Evolutionary conservation across 129 eudicot genomes (phyloP).

Genomic region (Ambrosia artemisiifolia): DNA sequence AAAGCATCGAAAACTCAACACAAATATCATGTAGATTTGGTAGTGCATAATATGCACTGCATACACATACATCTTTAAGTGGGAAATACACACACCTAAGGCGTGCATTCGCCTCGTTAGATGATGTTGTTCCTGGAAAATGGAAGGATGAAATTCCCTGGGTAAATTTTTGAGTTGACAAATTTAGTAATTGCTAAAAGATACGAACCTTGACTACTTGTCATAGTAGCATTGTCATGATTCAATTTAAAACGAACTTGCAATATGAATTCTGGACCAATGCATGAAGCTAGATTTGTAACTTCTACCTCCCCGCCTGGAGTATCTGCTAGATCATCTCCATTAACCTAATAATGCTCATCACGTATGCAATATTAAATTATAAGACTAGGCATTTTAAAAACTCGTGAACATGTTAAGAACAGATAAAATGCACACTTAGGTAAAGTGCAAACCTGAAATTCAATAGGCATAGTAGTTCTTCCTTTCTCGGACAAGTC

Average conservation of each 20-base stretch:
- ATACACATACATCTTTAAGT: conserved; percentile 38
- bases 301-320: too few relatives aligned
- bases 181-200: neutral
- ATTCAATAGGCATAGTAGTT: conserved; percentile 49
- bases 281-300: too few relatives aligned
- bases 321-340: too few relatives aligned
- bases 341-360: too few relatives aligned
- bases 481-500: conserved; percentile 49
- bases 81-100: conserved; percentile 75
- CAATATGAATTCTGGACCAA: too few relatives aligned
- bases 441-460: conserved; percentile 38
- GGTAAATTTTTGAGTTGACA: neutral
- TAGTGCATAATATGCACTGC: too few relatives aligned
- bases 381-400: neutral
- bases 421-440: conserved; percentile 3
- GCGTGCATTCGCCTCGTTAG: conserved; percentile 64
- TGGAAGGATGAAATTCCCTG: neutral
- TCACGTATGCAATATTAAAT: too few relatives aligned
- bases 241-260: neutral
- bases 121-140: conserved; percentile 40
- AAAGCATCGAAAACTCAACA: neutral
- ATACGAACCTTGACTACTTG: conserved; percentile 36
- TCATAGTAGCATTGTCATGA: conserved; percentile 30
- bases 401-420: neutral
- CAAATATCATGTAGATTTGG: neutral